Evolutionary conservation across 2,329 filamentous ascomycete species (phyloP).

Genomic region (Ophiostoma montium): DNA sequence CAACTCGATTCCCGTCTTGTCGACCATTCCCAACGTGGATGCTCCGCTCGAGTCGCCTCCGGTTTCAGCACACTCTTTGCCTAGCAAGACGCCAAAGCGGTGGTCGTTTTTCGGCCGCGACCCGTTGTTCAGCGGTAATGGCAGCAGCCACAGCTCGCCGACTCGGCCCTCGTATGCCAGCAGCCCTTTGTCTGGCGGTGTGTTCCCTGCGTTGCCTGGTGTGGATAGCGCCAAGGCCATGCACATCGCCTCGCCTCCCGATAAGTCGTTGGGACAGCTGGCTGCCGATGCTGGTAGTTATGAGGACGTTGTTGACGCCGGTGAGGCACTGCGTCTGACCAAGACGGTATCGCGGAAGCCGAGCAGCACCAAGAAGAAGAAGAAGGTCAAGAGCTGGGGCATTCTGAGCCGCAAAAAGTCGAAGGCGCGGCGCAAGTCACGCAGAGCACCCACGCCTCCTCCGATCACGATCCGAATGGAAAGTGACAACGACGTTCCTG

Average conservation of each 20-base stretch:
- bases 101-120: constrained; percentile 53
- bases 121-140: constrained; percentile 25
- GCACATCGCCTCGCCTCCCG: not conserved
- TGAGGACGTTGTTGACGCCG: constrained; percentile 8
- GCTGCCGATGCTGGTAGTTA: not conserved
- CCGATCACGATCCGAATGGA: constrained; percentile 19
- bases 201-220: constrained; percentile 14
- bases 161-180: constrained; percentile 29
- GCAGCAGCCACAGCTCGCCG: constrained; percentile 24
- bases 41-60: not conserved
- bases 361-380: constrained; percentile 40
- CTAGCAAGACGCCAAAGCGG: constrained; percentile 39
- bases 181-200: constrained; percentile 31
- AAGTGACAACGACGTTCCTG: constrained; percentile 16
- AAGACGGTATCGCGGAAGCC: constrained; percentile 20
- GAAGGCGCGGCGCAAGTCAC: constrained; percentile 33
- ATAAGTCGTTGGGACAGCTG: not conserved
- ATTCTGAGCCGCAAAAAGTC: constrained; percentile 51
- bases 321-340: constrained; percentile 1
- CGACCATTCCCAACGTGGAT: constrained; percentile 25
- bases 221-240: not conserved
- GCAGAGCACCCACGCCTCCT: constrained; percentile 34
- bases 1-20: constrained; percentile 44
- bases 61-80: constrained; percentile 19
- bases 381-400: constrained; percentile 61